phyloP scores from a whole-genome alignment of 192 early-diverging fungal species.

The Umbelopsis sp. region DNA sequence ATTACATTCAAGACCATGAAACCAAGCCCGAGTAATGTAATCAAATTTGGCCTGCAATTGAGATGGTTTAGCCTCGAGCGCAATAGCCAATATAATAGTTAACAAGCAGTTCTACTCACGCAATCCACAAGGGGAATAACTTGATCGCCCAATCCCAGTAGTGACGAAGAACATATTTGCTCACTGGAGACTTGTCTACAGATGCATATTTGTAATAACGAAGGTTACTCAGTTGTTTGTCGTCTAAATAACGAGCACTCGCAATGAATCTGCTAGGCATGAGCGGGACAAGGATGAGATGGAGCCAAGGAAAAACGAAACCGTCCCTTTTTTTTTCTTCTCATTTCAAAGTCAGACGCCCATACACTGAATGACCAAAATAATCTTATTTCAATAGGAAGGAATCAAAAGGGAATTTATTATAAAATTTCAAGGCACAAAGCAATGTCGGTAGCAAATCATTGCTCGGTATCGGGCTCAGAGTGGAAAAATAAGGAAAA shows the following conservation, averaged over 20 bases:
- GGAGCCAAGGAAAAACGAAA: background rate
- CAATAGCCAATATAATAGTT: no score
- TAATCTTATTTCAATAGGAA: no score
- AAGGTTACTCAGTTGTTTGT: conserved; percentile 67
- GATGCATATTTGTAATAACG: conserved; percentile 78
- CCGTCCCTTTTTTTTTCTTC: background rate
- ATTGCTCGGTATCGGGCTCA: background rate
- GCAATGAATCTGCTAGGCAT: conserved; percentile 11
- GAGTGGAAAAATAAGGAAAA: background rate
- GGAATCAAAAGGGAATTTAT: no score
- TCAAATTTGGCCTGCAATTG: conserved; percentile 70
- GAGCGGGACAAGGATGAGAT: background rate
- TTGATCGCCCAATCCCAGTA: conserved; percentile 92
- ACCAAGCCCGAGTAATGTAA: conserved; percentile 78
- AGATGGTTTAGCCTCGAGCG: background rate
- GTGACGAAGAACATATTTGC: conserved; percentile 79
- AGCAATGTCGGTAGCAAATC: background rate
- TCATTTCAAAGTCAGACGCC: background rate
- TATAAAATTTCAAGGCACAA: background rate
- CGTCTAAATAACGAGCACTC: background rate
- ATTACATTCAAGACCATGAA: conserved; percentile 78
- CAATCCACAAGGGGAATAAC: conserved; percentile 91
- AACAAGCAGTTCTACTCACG: conserved; percentile 57
- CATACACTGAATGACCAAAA: background rate
- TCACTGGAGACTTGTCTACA: conserved; percentile 79